These are phyloP conservation scores for Clonostachys rosea DNA, from an alignment of 2,329 filamentous ascomycete species.

Conservation along the genomic window DNA sequence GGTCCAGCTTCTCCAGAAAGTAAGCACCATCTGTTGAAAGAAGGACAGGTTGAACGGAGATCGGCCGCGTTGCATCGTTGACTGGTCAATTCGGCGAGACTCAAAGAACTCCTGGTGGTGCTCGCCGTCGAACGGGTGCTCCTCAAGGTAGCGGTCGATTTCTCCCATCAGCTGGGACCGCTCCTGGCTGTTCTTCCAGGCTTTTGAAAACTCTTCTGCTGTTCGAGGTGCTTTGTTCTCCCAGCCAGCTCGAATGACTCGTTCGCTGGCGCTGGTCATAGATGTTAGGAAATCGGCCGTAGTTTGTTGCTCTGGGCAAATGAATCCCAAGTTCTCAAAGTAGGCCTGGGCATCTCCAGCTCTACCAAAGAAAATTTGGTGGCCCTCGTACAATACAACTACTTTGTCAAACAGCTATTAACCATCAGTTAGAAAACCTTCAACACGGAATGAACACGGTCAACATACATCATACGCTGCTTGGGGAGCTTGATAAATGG, in stretches of 20 bases:
- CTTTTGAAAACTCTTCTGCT: slow-evolving; percentile 25
- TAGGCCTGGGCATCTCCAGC: slow-evolving; percentile 57
- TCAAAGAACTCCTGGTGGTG: slow-evolving; percentile 14
- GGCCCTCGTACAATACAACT: slow-evolving; percentile 52
- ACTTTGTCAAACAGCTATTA: slow-evolving; percentile 51
- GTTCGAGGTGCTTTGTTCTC: slow-evolving; percentile 29
- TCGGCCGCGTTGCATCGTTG: slow-evolving; percentile 29
- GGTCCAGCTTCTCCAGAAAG: slow-evolving; percentile 31
- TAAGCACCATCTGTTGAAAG: slow-evolving; percentile 36
- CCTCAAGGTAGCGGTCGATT: slow-evolving; percentile 15
- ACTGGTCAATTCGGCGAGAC: slow-evolving; percentile 15
- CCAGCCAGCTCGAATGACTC: slow-evolving; percentile 48
- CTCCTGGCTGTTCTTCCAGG: slow-evolving; percentile 21
- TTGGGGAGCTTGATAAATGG: slow-evolving; percentile 53
- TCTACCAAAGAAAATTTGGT: slow-evolving; percentile 59
- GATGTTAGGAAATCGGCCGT: slow-evolving; percentile 70
- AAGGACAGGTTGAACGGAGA: slow-evolving; percentile 44
- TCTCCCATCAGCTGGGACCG: slow-evolving; percentile 17
- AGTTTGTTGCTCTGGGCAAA: slow-evolving; percentile 62
- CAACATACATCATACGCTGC: slow-evolving; percentile 40
- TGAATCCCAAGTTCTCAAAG: slow-evolving; percentile 63
- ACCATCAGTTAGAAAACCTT: too few species aligned
- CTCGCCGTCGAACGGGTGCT: background rate
- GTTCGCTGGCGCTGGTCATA: slow-evolving; percentile 57
- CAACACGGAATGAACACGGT: too few species aligned